phyloP scores from a whole-genome alignment of 805 yeast genomes.

The Naumovozyma dairenensis region DNA sequence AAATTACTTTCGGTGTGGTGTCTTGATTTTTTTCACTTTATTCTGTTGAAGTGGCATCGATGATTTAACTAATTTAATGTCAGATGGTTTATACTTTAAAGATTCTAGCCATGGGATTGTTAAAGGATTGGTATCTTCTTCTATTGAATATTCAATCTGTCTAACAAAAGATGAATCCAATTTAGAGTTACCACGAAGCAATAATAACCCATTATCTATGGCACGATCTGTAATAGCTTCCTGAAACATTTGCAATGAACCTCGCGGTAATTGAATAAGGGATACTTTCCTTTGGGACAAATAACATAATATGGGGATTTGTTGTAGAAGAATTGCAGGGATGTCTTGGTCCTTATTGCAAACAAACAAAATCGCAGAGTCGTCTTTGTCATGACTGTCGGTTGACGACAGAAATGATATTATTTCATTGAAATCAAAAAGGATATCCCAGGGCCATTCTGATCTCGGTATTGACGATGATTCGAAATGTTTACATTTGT shows the following conservation, averaged over 20 bases:
- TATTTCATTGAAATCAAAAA: conserved; percentile 40
- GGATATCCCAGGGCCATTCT: conserved; percentile 16
- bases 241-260: conserved; percentile 15
- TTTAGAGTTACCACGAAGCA: conserved; percentile 15
- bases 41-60: conserved; percentile 11
- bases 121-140: not conserved
- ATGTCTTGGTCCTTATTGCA: conserved; percentile 43
- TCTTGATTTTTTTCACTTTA: not conserved
- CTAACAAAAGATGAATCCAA: conserved; percentile 13
- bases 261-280: conserved; percentile 51
- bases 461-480: conserved; percentile 1
- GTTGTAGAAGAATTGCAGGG: conserved; percentile 43
- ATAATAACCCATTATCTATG: conserved; percentile 17
- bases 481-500: conserved; percentile 26
- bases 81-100: conserved; percentile 12
- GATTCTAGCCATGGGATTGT: conserved; percentile 22
- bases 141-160: conserved; percentile 14
- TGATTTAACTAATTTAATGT: conserved; percentile 15
- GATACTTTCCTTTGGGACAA: conserved; percentile 35
- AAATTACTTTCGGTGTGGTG: conserved; percentile 1
- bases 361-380: conserved; percentile 37
- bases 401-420: conserved; percentile 39
- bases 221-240: conserved; percentile 4
- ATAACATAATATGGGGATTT: conserved; percentile 47
- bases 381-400: conserved; percentile 19